Evolutionary conservation across 768 basidiomycete species (phyloP).

Genomic region (Tylopilus plumbeoviolaceoides): DNA sequence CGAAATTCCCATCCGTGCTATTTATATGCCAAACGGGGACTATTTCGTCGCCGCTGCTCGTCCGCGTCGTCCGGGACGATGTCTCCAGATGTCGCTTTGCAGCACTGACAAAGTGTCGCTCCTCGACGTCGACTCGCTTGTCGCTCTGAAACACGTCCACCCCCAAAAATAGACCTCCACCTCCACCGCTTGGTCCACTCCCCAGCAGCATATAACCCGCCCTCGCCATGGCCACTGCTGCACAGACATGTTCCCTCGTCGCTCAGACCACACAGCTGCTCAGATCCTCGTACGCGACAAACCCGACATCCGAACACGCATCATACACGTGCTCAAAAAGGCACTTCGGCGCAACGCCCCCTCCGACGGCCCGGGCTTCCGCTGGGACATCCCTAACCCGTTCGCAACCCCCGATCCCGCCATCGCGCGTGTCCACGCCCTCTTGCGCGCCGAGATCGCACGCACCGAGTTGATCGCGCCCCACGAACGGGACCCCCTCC

Average conservation of each 20-base stretch:
- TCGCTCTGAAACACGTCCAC: no score
- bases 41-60: not conserved
- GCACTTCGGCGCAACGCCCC: no score
- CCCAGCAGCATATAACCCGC: not conserved
- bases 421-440: not conserved
- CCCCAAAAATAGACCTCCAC: no score
- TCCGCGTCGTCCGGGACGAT: not conserved
- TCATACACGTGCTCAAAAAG: not conserved
- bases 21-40: no score
- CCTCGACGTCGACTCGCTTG: no score
- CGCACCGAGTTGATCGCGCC: slow-evolving; percentile 1
- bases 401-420: slow-evolving; percentile 4
- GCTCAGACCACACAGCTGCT: not conserved
- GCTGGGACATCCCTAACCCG: slow-evolving; percentile 16
- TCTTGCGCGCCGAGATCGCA: not conserved
- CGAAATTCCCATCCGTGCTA: not conserved
- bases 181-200: not conserved
- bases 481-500: not conserved
- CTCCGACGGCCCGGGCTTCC: not conserved
- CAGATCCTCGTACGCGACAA: not conserved
- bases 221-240: not conserved
- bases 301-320: not conserved
- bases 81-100: no score
- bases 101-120: not conserved
- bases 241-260: not conserved